phyloP scores from a whole-genome alignment of 345 rosid genomes.

The Cardamine resedifolia region DNA sequence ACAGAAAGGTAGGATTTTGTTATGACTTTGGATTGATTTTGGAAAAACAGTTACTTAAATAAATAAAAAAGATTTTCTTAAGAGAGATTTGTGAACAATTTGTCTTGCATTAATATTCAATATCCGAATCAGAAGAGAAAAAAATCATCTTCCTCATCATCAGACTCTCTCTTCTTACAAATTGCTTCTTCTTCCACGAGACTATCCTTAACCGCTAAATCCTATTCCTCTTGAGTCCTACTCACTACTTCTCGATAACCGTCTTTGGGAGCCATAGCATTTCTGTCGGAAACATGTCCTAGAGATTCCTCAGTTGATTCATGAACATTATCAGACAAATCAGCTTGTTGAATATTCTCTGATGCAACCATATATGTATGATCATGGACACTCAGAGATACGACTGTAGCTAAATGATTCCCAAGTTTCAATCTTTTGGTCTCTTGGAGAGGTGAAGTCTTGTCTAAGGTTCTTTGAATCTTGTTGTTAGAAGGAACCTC shows the following conservation, averaged over 20 bases:
- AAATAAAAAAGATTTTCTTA: background rate
- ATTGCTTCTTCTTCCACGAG: slow-evolving; percentile 17
- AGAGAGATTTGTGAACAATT: background rate
- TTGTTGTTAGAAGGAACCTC: slow-evolving; percentile 28
- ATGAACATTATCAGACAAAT: slow-evolving; percentile 1
- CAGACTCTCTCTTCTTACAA: slow-evolving; percentile 26
- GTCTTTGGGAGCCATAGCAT: slow-evolving; percentile 12
- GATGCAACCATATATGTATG: slow-evolving; percentile 39
- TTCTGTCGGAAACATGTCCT: slow-evolving; percentile 37
- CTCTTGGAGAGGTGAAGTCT: slow-evolving; percentile 16
- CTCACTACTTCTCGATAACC: background rate
- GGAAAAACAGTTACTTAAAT: too few relatives aligned
- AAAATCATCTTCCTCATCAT: slow-evolving; percentile 30
- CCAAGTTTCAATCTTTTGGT: slow-evolving; percentile 29
- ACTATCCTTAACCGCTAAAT: slow-evolving; percentile 18
- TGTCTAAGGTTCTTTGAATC: slow-evolving; percentile 29
- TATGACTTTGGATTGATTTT: too few relatives aligned
- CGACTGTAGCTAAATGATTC: slow-evolving; percentile 32
- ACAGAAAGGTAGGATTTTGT: too few relatives aligned
- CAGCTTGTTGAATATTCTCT: slow-evolving; percentile 25
- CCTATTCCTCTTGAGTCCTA: background rate
- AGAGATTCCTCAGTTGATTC: slow-evolving; percentile 33
- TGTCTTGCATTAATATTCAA: slow-evolving; percentile 23
- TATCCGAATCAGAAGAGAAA: slow-evolving; percentile 35
- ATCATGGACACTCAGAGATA: slow-evolving; percentile 19